Conservation (phyloP, 2,329 filamentous ascomycete genomes). For the Coniochaeta sp. region DNA sequence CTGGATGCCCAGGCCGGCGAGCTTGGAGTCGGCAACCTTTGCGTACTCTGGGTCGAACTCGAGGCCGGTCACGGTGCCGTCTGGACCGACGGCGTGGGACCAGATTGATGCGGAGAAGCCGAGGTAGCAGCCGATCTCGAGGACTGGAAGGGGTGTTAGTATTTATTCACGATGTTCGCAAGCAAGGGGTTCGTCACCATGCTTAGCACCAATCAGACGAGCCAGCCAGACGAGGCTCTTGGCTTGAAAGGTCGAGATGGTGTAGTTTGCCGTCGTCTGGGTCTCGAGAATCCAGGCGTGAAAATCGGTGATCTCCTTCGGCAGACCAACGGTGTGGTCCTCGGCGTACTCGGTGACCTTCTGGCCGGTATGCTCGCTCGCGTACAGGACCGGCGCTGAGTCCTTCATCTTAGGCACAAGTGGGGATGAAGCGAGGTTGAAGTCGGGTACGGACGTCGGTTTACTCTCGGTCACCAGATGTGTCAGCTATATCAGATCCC, state of each 20-base stretch:
- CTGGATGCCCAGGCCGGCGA: conserved; percentile 28
- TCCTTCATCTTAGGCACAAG: not conserved
- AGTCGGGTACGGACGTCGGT: not conserved
- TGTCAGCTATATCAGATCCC: too few species aligned
- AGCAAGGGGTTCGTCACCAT: conserved; percentile 18
- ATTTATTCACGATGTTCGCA: too few species aligned
- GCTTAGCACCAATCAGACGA: conserved; percentile 31
- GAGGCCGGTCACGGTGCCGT: conserved; percentile 34
- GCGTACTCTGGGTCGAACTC: conserved; percentile 39
- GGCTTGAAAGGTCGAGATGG: conserved; percentile 19
- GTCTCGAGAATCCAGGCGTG: conserved; percentile 23
- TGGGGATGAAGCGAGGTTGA: not conserved
- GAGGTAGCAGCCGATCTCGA: conserved; percentile 42
- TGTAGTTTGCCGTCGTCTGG: conserved; percentile 11
- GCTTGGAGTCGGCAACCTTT: conserved; percentile 28
- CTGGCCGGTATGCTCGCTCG: conserved; percentile 30
- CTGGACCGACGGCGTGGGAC: conserved; percentile 36
- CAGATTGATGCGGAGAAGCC: conserved; percentile 43
- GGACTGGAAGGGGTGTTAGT: conserved; percentile 23
- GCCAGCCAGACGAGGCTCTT: conserved; percentile 29
- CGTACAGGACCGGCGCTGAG: conserved; percentile 19
- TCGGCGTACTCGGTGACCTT: conserved; percentile 36
- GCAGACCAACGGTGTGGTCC: conserved; percentile 32
- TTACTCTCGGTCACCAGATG: too few species aligned
- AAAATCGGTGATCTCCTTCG: conserved; percentile 33